These are phyloP conservation scores for Calvatia gigantea DNA, from an alignment of 768 basidiomycete genomes.

Conservation along the genomic window DNA sequence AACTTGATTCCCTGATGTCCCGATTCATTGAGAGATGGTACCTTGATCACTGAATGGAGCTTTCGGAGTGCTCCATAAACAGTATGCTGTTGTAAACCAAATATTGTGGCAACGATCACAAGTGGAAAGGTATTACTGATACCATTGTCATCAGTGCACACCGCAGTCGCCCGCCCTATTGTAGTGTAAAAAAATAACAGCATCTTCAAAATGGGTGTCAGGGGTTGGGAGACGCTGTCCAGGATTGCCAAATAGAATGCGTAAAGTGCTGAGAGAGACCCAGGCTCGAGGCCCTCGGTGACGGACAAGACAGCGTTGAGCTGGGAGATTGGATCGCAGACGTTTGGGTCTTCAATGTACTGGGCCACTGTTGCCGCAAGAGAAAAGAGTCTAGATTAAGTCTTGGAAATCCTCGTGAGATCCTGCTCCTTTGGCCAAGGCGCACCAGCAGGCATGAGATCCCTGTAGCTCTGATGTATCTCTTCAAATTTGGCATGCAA, in stretches of 20 bases:
- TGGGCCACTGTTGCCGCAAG: background rate
- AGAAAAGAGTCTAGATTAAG: background rate
- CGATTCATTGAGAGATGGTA: background rate
- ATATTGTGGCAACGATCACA: background rate
- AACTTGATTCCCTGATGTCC: background rate
- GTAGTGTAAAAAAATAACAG: too few relatives aligned
- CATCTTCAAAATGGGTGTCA: background rate
- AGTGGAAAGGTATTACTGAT: background rate
- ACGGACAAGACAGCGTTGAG: background rate
- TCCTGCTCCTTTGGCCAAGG: background rate
- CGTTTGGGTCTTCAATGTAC: background rate
- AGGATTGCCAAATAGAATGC: background rate
- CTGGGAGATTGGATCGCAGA: background rate
- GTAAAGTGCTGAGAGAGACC: background rate
- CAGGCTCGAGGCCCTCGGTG: too few relatives aligned
- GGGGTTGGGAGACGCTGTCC: background rate
- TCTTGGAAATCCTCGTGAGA: background rate
- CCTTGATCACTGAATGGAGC: background rate
- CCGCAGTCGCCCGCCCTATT: too few relatives aligned
- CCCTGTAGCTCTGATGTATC: background rate
- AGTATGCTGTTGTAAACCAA: background rate
- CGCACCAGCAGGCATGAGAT: background rate
- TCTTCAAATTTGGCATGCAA: background rate
- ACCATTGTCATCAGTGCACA: background rate
- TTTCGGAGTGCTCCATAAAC: background rate